Evolutionary conservation across 257 asterid species (phyloP).

Genomic region (Jaltomata sinuosa): DNA sequence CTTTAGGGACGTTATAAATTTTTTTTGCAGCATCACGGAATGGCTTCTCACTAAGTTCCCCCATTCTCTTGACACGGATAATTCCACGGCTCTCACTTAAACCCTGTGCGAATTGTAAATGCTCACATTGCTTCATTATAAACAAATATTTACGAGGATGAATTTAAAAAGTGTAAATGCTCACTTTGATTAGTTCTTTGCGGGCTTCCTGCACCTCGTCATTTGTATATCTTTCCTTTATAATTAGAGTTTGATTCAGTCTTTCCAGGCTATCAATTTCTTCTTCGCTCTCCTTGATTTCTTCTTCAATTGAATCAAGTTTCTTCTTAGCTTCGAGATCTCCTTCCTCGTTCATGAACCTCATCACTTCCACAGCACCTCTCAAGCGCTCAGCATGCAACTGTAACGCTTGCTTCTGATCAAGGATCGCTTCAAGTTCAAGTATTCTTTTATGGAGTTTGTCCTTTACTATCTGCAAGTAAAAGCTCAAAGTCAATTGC

Average conservation of each 20-base stretch:
- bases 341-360: constrained; percentile 46
- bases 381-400: constrained; percentile 39
- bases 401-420: constrained; percentile 56
- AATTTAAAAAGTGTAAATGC: constrained; percentile 7
- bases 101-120: background rate
- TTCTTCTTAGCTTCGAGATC: constrained; percentile 35
- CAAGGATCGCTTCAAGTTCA: constrained; percentile 50
- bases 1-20: background rate
- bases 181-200: constrained; percentile 48
- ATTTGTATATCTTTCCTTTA: constrained; percentile 46
- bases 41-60: constrained; percentile 7
- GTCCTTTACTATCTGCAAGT: constrained; percentile 52
- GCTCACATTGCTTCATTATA: background rate
- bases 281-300: constrained; percentile 48
- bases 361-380: constrained; percentile 46
- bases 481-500: background rate
- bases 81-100: background rate
- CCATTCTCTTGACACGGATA: constrained; percentile 17
- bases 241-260: constrained; percentile 32
- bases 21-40: background rate
- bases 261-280: constrained; percentile 35
- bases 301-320: constrained; percentile 32
- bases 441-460: constrained; percentile 34
- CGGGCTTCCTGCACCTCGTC: constrained; percentile 71
- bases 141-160: background rate